Base-by-base conservation (phyloP, 192 early-diverging fungal species). In the Gigaspora rosea region DNA sequence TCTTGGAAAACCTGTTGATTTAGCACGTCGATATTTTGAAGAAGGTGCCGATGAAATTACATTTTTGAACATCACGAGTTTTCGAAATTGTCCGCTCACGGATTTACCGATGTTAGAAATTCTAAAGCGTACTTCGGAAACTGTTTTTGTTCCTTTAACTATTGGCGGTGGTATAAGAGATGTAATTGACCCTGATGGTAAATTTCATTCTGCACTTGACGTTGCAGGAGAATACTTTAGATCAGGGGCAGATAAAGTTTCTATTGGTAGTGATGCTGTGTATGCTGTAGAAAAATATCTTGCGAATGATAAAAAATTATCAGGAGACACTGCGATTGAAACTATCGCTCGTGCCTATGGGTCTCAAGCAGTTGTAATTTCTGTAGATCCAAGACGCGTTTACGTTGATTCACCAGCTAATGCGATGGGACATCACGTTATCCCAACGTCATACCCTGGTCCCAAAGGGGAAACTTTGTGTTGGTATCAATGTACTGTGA, bases 401-500 rank as follows among this genome's bases (percentile, higher is more conserved):
- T 98, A 99, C 79, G 97, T 99, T 32, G 79, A 85, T 46, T 84
- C 86, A 35, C 92, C 94, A 1, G 82, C 82, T 8, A 92, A 94
- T 57, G 90, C 92, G 0, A 84, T 84, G 3, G 86, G 82, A n/a
- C 97, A 98, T 87, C 87, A 91, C 52, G 86, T 91, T 27, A 88
- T 98, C 35, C 76, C 87, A 59, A 93, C 94, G 7, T 78, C 78
- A 1, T 85, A 85, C 48, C 86, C 87, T 8, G 98, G 98, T 0
- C 98, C 98, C n/a, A 87, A 92, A 35, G 96, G 96, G 46, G 96
- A 99, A 80, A 66, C 82, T 52, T 96, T 89, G 86, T 98, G 96
- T 87, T 99, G 98, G 98, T 99, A 98, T 82, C 96, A 99, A 82
- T 99, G 98, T 78, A 99, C 97, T 0, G 96, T 99, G 51, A 96